A percentile compares a stretch with the other conserved stretches of the same genome.
Conservation (phyloP, 2,329 filamentous ascomycete genomes). For the Alternaria conjuncta region DNA sequence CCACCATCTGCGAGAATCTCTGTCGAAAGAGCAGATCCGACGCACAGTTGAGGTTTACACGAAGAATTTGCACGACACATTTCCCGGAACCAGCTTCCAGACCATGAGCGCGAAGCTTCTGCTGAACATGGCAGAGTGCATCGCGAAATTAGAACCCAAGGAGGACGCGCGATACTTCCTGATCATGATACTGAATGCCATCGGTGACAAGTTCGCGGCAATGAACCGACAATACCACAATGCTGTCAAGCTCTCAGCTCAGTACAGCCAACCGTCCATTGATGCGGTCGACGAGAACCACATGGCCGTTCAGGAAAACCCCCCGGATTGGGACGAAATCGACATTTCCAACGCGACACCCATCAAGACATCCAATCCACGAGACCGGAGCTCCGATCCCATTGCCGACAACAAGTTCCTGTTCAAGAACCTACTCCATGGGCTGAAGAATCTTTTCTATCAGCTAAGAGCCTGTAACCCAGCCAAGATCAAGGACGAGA, state of each 20-base stretch:
- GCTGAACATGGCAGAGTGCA: slow-evolving; percentile 97
- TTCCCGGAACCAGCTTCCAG: slow-evolving; percentile 97
- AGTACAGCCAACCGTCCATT: slow-evolving; percentile 69
- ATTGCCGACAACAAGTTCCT: slow-evolving; percentile 97
- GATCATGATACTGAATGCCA: slow-evolving; percentile 96
- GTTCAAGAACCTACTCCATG: slow-evolving; percentile 95
- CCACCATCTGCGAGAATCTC: slow-evolving; percentile 90
- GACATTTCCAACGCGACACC: slow-evolving; percentile 97
- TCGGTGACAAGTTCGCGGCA: slow-evolving; percentile 95
- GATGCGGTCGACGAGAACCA: slow-evolving; percentile 77
- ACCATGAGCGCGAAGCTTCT: slow-evolving; percentile 99
- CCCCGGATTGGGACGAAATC: slow-evolving; percentile 95
- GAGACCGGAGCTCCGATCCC: slow-evolving; percentile 86
- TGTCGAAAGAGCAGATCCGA: slow-evolving; percentile 88
- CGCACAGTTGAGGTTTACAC: slow-evolving; percentile 98
- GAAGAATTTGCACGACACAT: slow-evolving; percentile 91
- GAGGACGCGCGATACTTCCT: slow-evolving; percentile 92
- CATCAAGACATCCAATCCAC: slow-evolving; percentile 91
- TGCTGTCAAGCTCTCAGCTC: slow-evolving; percentile 87
- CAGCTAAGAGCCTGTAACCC: slow-evolving; percentile 91
- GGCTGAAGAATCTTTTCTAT: slow-evolving; percentile 95
- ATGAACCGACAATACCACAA: slow-evolving; percentile 98
- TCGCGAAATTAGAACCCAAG: slow-evolving; percentile 92
- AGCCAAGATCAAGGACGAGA: slow-evolving; percentile 58
- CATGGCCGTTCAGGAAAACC: slow-evolving; percentile 78